phyloP scores from a whole-genome alignment of 306 rosid species.

The Pueraria montana region DNA sequence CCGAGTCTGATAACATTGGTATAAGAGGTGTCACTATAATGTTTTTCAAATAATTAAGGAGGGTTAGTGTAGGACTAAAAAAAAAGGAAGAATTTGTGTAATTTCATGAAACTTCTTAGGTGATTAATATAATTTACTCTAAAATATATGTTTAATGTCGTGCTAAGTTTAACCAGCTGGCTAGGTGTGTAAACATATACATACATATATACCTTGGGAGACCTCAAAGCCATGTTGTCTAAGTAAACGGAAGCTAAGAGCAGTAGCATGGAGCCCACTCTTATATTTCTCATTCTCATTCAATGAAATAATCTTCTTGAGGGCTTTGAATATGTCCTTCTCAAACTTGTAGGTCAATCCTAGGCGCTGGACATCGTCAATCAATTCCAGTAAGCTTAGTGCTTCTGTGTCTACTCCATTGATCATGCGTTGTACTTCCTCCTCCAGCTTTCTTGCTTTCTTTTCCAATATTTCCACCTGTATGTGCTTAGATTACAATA shows the following conservation, averaged over 20 bases:
- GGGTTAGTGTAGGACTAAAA: too few relatives aligned
- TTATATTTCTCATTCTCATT: background rate
- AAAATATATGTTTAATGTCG: too few relatives aligned
- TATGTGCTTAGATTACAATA: background rate
- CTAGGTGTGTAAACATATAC: too few relatives aligned
- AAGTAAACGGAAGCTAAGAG: conserved; percentile 22
- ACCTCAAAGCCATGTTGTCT: conserved; percentile 51
- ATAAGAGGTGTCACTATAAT: too few relatives aligned
- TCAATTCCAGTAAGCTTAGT: background rate
- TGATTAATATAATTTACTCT: too few relatives aligned
- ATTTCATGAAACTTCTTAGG: too few relatives aligned
- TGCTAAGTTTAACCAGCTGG: too few relatives aligned
- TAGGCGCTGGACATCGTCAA: conserved; percentile 52
- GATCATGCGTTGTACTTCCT: conserved; percentile 41
- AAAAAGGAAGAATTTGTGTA: too few relatives aligned
- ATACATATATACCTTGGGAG: conserved; percentile 44
- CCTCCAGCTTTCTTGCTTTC: conserved; percentile 32
- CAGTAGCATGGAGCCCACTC: conserved; percentile 30
- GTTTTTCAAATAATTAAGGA: too few relatives aligned
- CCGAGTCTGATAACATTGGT: too few relatives aligned
- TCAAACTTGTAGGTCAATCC: conserved; percentile 43
- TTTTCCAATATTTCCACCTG: conserved; percentile 27
- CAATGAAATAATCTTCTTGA: background rate
- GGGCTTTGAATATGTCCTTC: conserved; percentile 17
- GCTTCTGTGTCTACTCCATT: background rate